Base-by-base conservation (phyloP, 257 asterid genomes). In the Przewalskia tangutica region DNA sequence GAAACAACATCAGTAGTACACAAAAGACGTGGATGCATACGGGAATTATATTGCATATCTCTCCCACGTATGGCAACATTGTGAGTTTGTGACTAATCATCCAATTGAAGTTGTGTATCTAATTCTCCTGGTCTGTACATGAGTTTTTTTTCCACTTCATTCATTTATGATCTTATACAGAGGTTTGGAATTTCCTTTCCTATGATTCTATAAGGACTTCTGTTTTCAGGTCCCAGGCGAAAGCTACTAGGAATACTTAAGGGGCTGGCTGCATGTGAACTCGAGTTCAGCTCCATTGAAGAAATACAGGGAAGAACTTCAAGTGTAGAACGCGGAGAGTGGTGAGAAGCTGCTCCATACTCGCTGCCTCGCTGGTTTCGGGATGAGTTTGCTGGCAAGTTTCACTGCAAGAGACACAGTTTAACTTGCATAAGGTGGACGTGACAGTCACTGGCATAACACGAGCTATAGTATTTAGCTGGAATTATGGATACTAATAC, bases 321-420 rank as follows among this genome's bases (percentile, higher is more conserved):
- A 11, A 90, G 91, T 58, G 90, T 85, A 4, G 92, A 91, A 77
- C 85, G 91, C 36, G 95, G 95, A 17, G 97, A 93, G 77, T 46
- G 90, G 77, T 82, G 89, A 79, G 90, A 83, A 14, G 84, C 18
- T 44, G 77, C 60, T 77, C 87, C 82, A 53, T 42, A 13, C 36
- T 88, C 92, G 1, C 86, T 38, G 62, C 10, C 36, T 88, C 92
- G 1, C 86, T 38, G 62, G 81, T 77, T 85, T 88, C 89, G 7
- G 79, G 83, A 67, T 77, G 78, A 80, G 89, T 82, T 77, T 84
- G 93, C 79, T 71, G 85, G 80, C 81, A 83, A 42, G 85, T 77
- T 82, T 88, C 91, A 71, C 94, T 89, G 88, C 53, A 10, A 54
- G 73, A 80, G 65, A 78, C 27, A 70, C 23, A 73, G 18, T 79